Base-by-base conservation (phyloP, 2,329 filamentous ascomycete species). In the Ophiostoma sp. region DNA sequence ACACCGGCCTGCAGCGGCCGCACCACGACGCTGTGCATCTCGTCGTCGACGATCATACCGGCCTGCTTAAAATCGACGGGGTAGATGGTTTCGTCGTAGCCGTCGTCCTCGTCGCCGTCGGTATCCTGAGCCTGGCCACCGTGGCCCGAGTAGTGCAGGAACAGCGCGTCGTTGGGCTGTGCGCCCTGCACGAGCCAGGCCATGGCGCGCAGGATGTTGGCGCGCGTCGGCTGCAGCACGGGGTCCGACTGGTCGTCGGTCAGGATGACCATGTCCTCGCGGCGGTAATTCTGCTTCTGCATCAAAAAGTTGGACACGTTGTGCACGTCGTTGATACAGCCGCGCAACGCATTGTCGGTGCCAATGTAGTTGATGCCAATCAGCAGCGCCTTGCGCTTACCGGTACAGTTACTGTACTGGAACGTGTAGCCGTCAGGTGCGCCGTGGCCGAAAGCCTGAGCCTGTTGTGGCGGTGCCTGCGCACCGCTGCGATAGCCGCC, bases 291-390 rank as follows among this genome's bases (percentile, higher is more conserved):
- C 75, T 90, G 89, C 70, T 82, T 81, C 76, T 88, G 82, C 72
- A 88, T 87, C 70, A 93, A 79, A 77, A 91, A 93, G 67, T 79
- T 79, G 44, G 88, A 91, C 78, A 93, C 85, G 76, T 93, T 93
- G 79, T 89, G 87, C 45, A 90, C 88, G 76, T 93, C 90, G 78
- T 93, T 93, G 83, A 93, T 91, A 78, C 90, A 93, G 60, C 90
- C 90, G 70, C 87, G 82, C 67, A 93, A 84, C 81, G 91, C 88
- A 65, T 86, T 89, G 36, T 87, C 79, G 75, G 90, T 87, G 66
- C 87, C 86, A 73, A 92, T 89, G 80, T 93, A 93, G 81, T 93
- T 93, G 82, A 93, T 91, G 66, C 90, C 90, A 71, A 93, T 91
- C 68, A 93, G 79, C 68, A 93, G 79, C 7, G 90, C 90, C 80